Conservation (phyloP, 352 stramenopile species). For the Globisporangium barbulae region DNA sequence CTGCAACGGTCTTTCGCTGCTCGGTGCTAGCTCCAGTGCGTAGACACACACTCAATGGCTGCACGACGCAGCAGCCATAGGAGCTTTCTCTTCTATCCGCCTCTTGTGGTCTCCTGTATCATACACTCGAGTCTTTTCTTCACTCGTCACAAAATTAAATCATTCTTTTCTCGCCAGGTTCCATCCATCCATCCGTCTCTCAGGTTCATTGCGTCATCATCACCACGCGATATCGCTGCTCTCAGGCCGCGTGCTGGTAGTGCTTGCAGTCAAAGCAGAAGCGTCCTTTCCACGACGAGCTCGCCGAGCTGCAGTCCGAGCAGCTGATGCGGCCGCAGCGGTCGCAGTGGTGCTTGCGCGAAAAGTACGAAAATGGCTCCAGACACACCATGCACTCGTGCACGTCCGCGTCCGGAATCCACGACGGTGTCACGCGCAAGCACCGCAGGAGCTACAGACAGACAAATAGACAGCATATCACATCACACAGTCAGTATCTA, state of each 20-base stretch:
- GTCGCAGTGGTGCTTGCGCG: constrained; percentile 68
- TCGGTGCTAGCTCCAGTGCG: neutral
- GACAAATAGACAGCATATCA: constrained; percentile 10
- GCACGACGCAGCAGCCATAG: neutral
- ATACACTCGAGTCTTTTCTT: constrained; percentile 4
- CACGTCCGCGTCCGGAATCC: constrained; percentile 59
- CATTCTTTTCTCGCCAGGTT: constrained; percentile 1
- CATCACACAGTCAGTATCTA: neutral
- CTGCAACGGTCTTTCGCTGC: neutral
- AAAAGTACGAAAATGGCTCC: constrained; percentile 69
- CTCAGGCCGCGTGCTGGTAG: constrained; percentile 52
- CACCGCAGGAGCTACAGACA: constrained; percentile 41
- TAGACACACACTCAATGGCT: neutral
- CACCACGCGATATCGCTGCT: neutral
- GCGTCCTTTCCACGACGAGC: constrained; percentile 64
- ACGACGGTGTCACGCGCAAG: constrained; percentile 50
- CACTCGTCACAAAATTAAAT: constrained; percentile 1
- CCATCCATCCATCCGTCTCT: neutral
- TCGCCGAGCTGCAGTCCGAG: constrained; percentile 65
- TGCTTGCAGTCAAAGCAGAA: constrained; percentile 82
- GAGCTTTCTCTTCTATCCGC: neutral
- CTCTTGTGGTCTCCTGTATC: neutral
- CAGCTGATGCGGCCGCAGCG: constrained; percentile 77
- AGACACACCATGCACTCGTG: constrained; percentile 70
- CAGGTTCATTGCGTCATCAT: neutral